Conservation (phyloP, 768 basidiomycete species). For the Rhodotorula toruloides region DNA sequence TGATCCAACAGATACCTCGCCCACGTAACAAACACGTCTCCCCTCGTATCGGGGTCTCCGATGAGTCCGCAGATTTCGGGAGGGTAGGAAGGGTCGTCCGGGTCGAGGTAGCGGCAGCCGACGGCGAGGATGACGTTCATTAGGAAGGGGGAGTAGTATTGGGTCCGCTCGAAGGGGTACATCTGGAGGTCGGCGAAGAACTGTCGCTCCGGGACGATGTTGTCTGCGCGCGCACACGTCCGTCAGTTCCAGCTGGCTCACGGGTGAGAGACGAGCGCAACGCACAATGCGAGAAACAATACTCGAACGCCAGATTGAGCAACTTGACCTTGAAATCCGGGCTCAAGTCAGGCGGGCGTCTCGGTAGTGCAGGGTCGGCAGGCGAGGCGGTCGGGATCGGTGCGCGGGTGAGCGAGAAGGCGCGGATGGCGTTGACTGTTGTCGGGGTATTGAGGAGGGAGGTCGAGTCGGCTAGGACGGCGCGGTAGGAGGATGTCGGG, state of each 20-base stretch:
- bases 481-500: conserved; percentile 22
- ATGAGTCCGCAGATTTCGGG: conserved; percentile 28
- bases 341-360: conserved; percentile 21
- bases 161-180: conserved; percentile 25
- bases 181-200: conserved; percentile 27
- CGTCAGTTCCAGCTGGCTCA: too few species aligned
- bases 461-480: conserved; percentile 32
- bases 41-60: conserved; percentile 26
- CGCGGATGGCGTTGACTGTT: conserved; percentile 17
- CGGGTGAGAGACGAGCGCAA: background rate
- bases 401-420: conserved; percentile 24
- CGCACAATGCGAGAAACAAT: conserved; percentile 29
- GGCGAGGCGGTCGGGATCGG: conserved; percentile 23
- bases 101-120: conserved; percentile 35
- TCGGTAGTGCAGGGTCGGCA: conserved; percentile 15
- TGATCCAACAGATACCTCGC: conserved; percentile 28
- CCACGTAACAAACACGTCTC: conserved; percentile 32
- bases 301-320: conserved; percentile 31
- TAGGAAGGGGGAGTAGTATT: conserved; percentile 31
- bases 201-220: conserved; percentile 20
- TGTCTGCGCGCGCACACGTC: conserved; percentile 3
- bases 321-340: conserved; percentile 19
- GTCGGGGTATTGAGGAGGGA: conserved; percentile 7
- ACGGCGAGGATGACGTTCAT: conserved; percentile 27
- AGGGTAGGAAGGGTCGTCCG: conserved; percentile 27